Conservation (phyloP, 192 early-diverging fungal genomes). For the Coemansia reversa region DNA sequence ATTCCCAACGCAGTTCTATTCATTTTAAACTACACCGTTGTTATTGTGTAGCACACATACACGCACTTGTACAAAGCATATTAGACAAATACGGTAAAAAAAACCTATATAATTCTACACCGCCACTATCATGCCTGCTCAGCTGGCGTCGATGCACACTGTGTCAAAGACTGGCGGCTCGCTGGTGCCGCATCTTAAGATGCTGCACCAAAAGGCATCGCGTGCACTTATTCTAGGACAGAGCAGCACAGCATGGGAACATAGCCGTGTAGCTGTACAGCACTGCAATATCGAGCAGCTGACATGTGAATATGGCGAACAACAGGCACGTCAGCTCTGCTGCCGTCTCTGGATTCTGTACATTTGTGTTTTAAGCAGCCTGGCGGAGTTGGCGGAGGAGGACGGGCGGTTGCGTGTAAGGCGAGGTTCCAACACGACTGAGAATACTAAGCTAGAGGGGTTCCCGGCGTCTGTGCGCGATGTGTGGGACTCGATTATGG, state of each 20-base stretch:
- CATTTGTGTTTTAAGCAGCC: conserved; percentile 52
- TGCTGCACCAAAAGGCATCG: conserved; percentile 51
- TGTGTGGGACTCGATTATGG: conserved; percentile 42
- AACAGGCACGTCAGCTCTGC: conserved; percentile 50
- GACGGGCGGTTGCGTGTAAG: conserved; percentile 33
- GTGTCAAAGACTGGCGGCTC: neutral
- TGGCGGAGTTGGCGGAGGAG: conserved; percentile 36
- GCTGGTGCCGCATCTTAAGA: conserved; percentile 22
- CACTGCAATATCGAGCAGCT: conserved; percentile 41
- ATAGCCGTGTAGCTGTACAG: conserved; percentile 31
- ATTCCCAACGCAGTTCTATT: neutral
- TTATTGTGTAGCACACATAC: neutral
- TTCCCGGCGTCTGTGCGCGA: conserved; percentile 34
- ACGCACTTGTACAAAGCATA: neutral
- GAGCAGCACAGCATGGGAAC: conserved; percentile 34
- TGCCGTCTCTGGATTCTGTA: conserved; percentile 53
- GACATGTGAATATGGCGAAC: conserved; percentile 33
- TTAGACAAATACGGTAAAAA: neutral
- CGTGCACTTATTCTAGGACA: conserved; percentile 50
- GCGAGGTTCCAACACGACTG: neutral
- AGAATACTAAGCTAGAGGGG: neutral
- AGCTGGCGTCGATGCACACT: neutral
- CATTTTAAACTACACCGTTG: neutral
- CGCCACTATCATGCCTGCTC: neutral
- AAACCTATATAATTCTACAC: neutral